Percentiles rank a stretch among this genome's conserved stretches.
Evolutionary conservation across 1,284 basidiomycete species (phyloP).

Genomic region (Trametes sp.): DNA sequence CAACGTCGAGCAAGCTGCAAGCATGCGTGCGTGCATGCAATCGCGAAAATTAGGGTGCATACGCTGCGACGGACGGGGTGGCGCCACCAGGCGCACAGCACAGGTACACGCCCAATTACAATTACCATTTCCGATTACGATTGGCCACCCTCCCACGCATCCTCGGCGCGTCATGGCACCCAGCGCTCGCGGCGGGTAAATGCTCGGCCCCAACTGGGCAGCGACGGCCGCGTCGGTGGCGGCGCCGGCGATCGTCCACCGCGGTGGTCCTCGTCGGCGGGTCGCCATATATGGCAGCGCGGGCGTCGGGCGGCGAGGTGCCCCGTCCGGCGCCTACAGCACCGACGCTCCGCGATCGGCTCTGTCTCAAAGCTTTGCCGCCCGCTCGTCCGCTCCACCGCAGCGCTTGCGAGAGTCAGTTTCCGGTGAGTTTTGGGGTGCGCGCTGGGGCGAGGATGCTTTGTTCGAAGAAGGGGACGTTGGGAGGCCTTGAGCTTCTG

Average conservation of each 20-base stretch:
- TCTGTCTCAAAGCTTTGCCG: conserved; percentile 6
- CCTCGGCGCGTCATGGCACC: conserved; percentile 11
- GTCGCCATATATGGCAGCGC: conserved; percentile 1
- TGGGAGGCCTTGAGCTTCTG: conserved; percentile 2
- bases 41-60: conserved; percentile 16
- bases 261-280: conserved; percentile 7
- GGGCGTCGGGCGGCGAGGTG: neutral
- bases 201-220: neutral
- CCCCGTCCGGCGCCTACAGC: neutral
- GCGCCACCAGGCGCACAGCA: neutral
- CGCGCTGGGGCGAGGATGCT: neutral
- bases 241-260: conserved; percentile 14
- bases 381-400: conserved; percentile 5
- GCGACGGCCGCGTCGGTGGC: conserved; percentile 17
- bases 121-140: conserved; percentile 7
- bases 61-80: neutral
- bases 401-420: neutral
- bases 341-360: conserved; percentile 12
- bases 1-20: neutral
- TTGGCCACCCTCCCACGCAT: conserved; percentile 2
- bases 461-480: conserved; percentile 12
- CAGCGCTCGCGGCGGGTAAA: conserved; percentile 7
- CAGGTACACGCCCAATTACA: neutral
- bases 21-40: neutral
- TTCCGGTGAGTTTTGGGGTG: conserved; percentile 14